Evolutionary conservation across 2,329 filamentous ascomycete species (phyloP), one percentile per base, ranked within the genome.

Genomic region (Botrytis squamosa): DNA sequence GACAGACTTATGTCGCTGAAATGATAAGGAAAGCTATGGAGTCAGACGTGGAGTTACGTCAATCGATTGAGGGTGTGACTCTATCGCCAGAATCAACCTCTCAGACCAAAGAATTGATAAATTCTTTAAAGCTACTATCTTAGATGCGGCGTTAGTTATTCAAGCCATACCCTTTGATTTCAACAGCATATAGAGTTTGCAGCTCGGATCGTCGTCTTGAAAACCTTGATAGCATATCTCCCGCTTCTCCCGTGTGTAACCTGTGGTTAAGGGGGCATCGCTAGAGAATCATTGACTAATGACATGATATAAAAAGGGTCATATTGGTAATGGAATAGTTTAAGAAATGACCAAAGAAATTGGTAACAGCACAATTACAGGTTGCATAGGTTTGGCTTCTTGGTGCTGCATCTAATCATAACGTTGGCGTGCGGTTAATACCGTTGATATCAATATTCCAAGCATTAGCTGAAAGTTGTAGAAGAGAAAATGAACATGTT

Each of bases 61-160:
- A 78, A 57, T 78, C 77, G 36, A 74, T 82, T 25, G 78, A 81
- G 73, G 74, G 77, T 14, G 75, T 81, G 40, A 79, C 77, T 22
- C 29, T 74, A 40, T 74, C 75, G 25, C 75, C 75, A 22, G 76
- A 79, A 38, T 77, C 77, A 10, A 72, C 76, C 9, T 78, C 80
- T 36, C 78, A 81, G 38, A 74, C 80, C 73, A 75, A 79, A 40
- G 79, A 79, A n/a, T 67, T 81, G 52, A 52, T 72, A 38, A 33
- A 29, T 16, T 68, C 70, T 20, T 49, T 72, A 42, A 72, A 68
- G 38, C 38, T 64, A 44, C 62, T 64, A 18, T 64, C 36, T 42
- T 63, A 64, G n/a, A 5, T 25, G 22, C n/a, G 16, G 62, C 29
- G 16, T 18, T 10, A 42, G 25, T 40, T 64, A 44, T 29, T 29